Evolutionary conservation across 495 filamentous ascomycete genomes (phyloP), one percentile per base, ranked within the genome.

Genomic region (Chaetomidium leptoderma): DNA sequence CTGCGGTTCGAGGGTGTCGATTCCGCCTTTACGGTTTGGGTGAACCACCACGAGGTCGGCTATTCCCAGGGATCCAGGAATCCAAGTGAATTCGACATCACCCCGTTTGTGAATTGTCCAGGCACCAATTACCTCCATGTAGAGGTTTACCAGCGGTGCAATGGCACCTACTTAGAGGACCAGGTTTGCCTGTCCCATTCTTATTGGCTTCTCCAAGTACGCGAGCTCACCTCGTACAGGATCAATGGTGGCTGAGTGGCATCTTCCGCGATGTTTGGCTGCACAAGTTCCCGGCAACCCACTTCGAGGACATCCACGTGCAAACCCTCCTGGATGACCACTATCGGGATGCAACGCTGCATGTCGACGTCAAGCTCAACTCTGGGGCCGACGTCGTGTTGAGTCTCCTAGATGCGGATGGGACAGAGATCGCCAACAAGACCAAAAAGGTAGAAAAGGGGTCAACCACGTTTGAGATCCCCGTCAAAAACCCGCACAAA

Each of bases 241-340:
- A 81, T 43, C 74, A 80, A 60, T 81, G 78, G 78, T 81, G 80
- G 78, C 66, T 83, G 6, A 77, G 72, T 56, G 86, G 86, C 9
- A 89, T 89, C 48, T 90, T 89, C 63, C 75, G 87, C 45, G 84
- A 89, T 55, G 85, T 90, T 10, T 81, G 72, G 60, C 70, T 90
- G 33, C 71, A 87, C 58, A 80, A 79, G 2, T 87, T 89, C 56
- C 81, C 84, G 16, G 67, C 72, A 19, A 63, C 63, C 9, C 76
- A 76, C 36, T 76, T 89, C 47, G 76, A 86, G 59, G 84, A 90
- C 48, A 72, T 86, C 56, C 73, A 79, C 32, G 66, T 85, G 36
- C 68, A 77, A 43, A 84, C 86, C 0, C 39, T 74, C 16, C 73
- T 89, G 4, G 80, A 87, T 55, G 63, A 75, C 6, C 63, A 78